Evolutionary conservation across 2,329 filamentous ascomycete genomes (phyloP).

Genomic region (Neonectria sp.): DNA sequence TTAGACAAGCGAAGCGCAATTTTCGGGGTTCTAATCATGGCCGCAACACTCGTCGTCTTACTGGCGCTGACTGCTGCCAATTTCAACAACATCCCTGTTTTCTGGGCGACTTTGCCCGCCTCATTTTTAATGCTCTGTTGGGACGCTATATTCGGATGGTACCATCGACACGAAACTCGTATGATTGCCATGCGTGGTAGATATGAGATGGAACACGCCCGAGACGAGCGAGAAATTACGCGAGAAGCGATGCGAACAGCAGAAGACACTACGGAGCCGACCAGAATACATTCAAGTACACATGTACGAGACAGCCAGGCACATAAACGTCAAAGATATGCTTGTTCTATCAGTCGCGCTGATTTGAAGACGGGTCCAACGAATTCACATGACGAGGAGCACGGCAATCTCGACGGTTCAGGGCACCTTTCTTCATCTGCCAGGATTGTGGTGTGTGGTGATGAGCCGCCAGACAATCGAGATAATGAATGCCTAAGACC

Average conservation of each 20-base stretch:
- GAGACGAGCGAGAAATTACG: constrained; percentile 29
- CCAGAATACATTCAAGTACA: background rate
- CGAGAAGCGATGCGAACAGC: constrained; percentile 23
- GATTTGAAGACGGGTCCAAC: too few relatives aligned
- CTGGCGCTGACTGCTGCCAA: constrained; percentile 76
- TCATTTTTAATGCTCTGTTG: constrained; percentile 78
- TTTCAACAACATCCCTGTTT: constrained; percentile 69
- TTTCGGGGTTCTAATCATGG: constrained; percentile 77
- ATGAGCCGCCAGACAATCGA: too few relatives aligned
- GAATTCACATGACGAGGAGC: too few relatives aligned
- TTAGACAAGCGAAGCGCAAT: constrained; percentile 76
- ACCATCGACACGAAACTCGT: constrained; percentile 73
- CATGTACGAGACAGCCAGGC: too few relatives aligned
- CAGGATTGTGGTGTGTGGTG: too few relatives aligned
- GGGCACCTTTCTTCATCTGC: too few relatives aligned
- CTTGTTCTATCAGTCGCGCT: too few relatives aligned
- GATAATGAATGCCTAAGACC: too few relatives aligned
- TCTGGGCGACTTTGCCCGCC: constrained; percentile 78
- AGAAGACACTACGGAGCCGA: background rate
- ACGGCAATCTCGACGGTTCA: too few relatives aligned
- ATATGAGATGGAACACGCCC: constrained; percentile 19
- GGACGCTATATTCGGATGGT: constrained; percentile 76
- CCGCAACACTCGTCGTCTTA: constrained; percentile 75
- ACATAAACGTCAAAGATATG: too few relatives aligned
- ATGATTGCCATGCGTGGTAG: constrained; percentile 60